These are phyloP conservation scores for Podaxis sp. DNA, from an alignment of 768 basidiomycete species.

Conservation along the genomic window DNA sequence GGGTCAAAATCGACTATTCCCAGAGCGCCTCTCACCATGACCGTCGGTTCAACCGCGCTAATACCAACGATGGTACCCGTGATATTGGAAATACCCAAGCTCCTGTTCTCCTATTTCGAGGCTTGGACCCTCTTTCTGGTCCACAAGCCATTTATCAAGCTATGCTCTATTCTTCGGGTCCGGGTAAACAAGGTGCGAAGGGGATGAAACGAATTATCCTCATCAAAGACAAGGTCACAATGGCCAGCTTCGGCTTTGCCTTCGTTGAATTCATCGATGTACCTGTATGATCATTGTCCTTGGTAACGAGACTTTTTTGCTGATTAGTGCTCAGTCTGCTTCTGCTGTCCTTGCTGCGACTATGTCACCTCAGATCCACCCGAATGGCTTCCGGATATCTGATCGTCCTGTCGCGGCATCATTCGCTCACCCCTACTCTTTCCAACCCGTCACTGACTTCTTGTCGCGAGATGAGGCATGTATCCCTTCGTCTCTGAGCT, in stretches of 20 bases:
- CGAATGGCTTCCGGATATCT: slow-evolving; percentile 91
- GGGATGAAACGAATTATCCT: slow-evolving; percentile 87
- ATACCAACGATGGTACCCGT: slow-evolving; percentile 88
- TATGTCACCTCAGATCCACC: slow-evolving; percentile 84
- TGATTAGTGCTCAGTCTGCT: slow-evolving; percentile 57
- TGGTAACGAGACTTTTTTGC: neutral
- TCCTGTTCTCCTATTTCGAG: slow-evolving; percentile 84
- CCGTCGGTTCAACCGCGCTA: slow-evolving; percentile 54
- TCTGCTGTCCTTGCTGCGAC: slow-evolving; percentile 77
- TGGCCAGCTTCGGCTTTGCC: slow-evolving; percentile 89
- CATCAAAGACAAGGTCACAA: slow-evolving; percentile 83
- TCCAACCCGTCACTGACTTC: slow-evolving; percentile 74
- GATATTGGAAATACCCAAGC: slow-evolving; percentile 89
- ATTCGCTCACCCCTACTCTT: slow-evolving; percentile 89
- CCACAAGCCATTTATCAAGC: slow-evolving; percentile 85
- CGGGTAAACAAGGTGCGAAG: slow-evolving; percentile 70
- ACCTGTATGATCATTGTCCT: slow-evolving; percentile 45
- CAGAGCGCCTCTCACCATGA: slow-evolving; percentile 76
- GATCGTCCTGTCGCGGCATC: slow-evolving; percentile 87
- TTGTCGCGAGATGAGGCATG: slow-evolving; percentile 76
- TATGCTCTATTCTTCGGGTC: slow-evolving; percentile 78
- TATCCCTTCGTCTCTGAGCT: slow-evolving; percentile 55
- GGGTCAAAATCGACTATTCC: slow-evolving; percentile 95
- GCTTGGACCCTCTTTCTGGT: slow-evolving; percentile 82
- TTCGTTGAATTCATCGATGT: slow-evolving; percentile 90